phyloP scores from a whole-genome alignment of 2,329 filamentous ascomycete species.

The Cryphonectria carpinicola region DNA sequence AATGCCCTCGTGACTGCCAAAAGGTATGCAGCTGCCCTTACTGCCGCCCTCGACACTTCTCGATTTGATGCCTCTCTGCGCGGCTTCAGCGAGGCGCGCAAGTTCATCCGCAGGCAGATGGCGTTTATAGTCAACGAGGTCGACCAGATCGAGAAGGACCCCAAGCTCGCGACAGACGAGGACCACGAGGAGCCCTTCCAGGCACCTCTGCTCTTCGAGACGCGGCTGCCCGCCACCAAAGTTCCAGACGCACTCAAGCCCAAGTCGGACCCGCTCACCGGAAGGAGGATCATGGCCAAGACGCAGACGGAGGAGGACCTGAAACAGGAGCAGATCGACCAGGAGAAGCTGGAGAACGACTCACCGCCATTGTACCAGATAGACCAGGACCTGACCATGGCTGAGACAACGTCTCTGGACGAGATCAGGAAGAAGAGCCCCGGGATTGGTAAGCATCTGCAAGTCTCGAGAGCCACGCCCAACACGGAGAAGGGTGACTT shows the following conservation, averaged over 20 bases:
- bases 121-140: constrained; percentile 8
- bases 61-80: neutral
- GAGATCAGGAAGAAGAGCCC: neutral
- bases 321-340: neutral
- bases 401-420: neutral
- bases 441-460: neutral
- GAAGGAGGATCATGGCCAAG: constrained; percentile 10
- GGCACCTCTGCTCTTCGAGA: constrained; percentile 7
- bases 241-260: constrained; percentile 1
- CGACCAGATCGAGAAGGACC: constrained; percentile 7
- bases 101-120: constrained; percentile 8
- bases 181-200: constrained; percentile 10
- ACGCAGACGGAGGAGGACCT: constrained; percentile 8
- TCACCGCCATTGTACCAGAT: neutral
- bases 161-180: constrained; percentile 6
- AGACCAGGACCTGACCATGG: neutral
- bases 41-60: neutral
- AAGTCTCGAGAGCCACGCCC: neutral
- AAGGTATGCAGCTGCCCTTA: neutral
- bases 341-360: neutral
- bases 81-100: neutral
- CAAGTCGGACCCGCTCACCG: neutral
- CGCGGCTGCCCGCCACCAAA: neutral
- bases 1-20: neutral
- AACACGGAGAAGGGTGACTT: neutral